Evolutionary conservation across 495 filamentous ascomycete species (phyloP), one percentile per base, ranked within the genome.

Genomic region (Pyronema domesticum): DNA sequence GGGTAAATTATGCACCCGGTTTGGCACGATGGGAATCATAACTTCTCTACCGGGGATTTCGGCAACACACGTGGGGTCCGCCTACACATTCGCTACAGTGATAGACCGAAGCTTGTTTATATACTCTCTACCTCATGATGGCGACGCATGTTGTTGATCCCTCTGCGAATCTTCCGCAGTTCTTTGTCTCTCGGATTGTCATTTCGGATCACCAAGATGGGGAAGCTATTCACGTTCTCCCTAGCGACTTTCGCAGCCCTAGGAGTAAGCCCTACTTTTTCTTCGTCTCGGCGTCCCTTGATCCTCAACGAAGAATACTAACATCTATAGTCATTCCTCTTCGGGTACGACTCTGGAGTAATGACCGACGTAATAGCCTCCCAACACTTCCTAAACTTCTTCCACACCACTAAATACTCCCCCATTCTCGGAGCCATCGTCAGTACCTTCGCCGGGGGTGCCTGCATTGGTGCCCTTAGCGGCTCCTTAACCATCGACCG

Each of bases 361-460:
- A 60, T 61, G 58, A 60, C 59, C 34, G 58, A 61, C 52, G 59
- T 61, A 34, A 61, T 61, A 13, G 58, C 58, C 46, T 60, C 53
- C 5, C 6, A 51, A 9, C 58, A 61, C 45, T 61, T 61, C 35
- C 39, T 61, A 7, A 10, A 40, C 5, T 61, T 56, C 58, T 61
- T 61, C 39, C 9, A 60, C 37, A 61, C 59, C 35, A 57, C 46
- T 13, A 19, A 9, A 3, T 48, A 50, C 51, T 61, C 58, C 14
- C 58, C 59, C 10, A 57, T 61, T 33, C 37, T 61, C 15, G 59
- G 58, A 9, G 59, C 59, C 9, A 60, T 61, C 52, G 58, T 61
- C 19, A 60, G 58, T 39, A 60, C 58, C 3, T 61, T 61, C 51
- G 59, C 59, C 18, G 59, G 59, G 10, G 59, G 58, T 8, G 58